A percentile compares a stretch with the other conserved stretches of the same genome.
These are phyloP conservation scores for Saururus chinensis DNA, from an alignment of 164 flowering plant genomes.

Conservation along the genomic window DNA sequence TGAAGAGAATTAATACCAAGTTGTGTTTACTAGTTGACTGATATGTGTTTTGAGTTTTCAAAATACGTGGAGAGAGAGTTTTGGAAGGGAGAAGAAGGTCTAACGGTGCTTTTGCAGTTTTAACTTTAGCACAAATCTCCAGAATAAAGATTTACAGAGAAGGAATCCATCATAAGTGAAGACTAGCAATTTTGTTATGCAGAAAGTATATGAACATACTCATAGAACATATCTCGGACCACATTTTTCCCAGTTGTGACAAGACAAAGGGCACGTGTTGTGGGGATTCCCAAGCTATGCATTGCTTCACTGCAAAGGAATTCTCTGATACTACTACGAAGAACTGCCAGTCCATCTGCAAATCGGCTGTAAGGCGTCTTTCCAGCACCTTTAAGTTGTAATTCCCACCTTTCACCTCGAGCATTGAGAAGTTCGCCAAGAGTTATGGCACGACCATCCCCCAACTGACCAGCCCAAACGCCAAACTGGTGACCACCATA, in stretches of 20 bases:
- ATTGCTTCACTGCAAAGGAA: slow-evolving; percentile 99
- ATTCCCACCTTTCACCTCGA: slow-evolving; percentile 81
- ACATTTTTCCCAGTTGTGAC: slow-evolving; percentile 91
- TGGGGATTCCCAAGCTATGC: slow-evolving; percentile 86
- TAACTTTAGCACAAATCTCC: too few species aligned
- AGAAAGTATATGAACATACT: slow-evolving; percentile 43
- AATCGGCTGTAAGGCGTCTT: slow-evolving; percentile 98
- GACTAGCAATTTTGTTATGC: background rate
- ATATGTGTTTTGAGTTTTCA: too few species aligned
- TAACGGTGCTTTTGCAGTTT: background rate
- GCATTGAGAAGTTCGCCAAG: slow-evolving; percentile 84
- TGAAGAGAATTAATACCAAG: background rate
- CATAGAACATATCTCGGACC: slow-evolving; percentile 95
- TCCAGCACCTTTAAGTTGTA: slow-evolving; percentile 98
- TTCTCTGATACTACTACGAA: slow-evolving; percentile 94
- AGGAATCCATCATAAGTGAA: background rate
- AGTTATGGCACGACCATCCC: slow-evolving; percentile 97
- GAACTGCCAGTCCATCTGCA: slow-evolving; percentile 98
- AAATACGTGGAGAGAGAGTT: too few species aligned
- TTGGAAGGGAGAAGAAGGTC: background rate
- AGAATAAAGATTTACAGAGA: background rate
- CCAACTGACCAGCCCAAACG: slow-evolving; percentile 98
- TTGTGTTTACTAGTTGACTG: background rate
- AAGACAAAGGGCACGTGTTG: slow-evolving; percentile 94
- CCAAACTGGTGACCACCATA: slow-evolving; percentile 99